Conservation (phyloP, 768 basidiomycete genomes). For the Hydnomerulius pinastri region DNA sequence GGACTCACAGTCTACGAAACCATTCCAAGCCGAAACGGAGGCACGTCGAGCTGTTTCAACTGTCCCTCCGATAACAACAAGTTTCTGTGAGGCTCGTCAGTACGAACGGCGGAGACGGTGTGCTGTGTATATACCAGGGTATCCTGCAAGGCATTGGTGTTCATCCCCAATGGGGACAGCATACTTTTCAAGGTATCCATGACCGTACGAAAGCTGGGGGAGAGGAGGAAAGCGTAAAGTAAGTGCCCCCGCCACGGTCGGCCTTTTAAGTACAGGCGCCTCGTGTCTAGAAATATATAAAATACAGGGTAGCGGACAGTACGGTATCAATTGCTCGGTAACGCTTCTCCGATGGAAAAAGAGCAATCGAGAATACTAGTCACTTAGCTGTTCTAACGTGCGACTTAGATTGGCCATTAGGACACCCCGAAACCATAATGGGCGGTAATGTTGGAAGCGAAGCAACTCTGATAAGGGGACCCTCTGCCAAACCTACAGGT, state of each 20-base stretch:
- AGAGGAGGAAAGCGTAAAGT: conserved; percentile 36
- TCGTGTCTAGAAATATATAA: conserved; percentile 31
- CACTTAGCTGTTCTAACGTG: conserved; percentile 21
- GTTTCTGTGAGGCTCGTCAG: conserved; percentile 54
- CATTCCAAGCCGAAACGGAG: conserved; percentile 85
- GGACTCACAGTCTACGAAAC: conserved; percentile 81
- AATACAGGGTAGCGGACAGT: conserved; percentile 29
- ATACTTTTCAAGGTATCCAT: conserved; percentile 77
- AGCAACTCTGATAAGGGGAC: conserved; percentile 21
- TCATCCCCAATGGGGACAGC: conserved; percentile 69
- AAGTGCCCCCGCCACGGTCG: conserved; percentile 31
- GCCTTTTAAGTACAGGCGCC: conserved; percentile 40
- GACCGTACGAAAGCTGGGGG: conserved; percentile 27
- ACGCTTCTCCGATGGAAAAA: conserved; percentile 22
- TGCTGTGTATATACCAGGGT: conserved; percentile 56
- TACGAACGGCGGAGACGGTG: background rate
- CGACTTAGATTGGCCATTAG: conserved; percentile 15
- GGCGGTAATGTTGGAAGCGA: conserved; percentile 13
- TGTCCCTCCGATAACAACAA: conserved; percentile 87
- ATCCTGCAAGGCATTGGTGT: conserved; percentile 72
- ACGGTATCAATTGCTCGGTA: conserved; percentile 36
- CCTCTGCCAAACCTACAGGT: background rate
- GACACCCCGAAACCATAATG: conserved; percentile 20
- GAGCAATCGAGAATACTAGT: conserved; percentile 16
- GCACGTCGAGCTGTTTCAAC: conserved; percentile 83